Percentiles rank a stretch among this genome's conserved stretches.
Evolutionary conservation across 1,139 yeast species (phyloP).

Genomic region (Diutina rugosa): DNA sequence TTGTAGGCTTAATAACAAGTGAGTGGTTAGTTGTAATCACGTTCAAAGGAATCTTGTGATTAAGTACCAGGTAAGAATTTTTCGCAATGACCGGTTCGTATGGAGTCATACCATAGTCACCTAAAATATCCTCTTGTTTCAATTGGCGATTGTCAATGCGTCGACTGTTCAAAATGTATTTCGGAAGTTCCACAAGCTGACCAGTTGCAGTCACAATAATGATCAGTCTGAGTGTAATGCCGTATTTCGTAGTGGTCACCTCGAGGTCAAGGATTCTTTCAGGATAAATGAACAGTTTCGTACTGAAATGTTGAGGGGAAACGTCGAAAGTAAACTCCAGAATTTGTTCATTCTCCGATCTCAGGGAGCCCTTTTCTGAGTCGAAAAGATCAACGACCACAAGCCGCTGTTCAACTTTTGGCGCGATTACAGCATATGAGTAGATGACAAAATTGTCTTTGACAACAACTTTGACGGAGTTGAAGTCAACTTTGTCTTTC

Average conservation of each 20-base stretch:
- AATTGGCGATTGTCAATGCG: slow-evolving; percentile 44
- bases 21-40: slow-evolving; percentile 7
- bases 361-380: slow-evolving; percentile 21
- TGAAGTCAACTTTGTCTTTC: slow-evolving; percentile 11
- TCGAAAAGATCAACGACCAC: slow-evolving; percentile 73
- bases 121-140: slow-evolving; percentile 36
- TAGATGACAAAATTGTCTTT: slow-evolving; percentile 84
- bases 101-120: slow-evolving; percentile 48
- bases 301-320: slow-evolving; percentile 14
- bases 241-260: slow-evolving; percentile 54
- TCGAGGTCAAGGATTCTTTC: slow-evolving; percentile 37
- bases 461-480: slow-evolving; percentile 38
- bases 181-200: slow-evolving; percentile 61
- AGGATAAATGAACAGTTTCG: slow-evolving; percentile 53
- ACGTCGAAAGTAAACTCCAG: slow-evolving; percentile 11
- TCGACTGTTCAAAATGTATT: slow-evolving; percentile 47
- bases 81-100: slow-evolving; percentile 53
- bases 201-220: slow-evolving; percentile 48
- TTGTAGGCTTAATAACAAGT: slow-evolving; percentile 48
- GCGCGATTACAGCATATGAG: slow-evolving; percentile 42
- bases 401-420: slow-evolving; percentile 44
- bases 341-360: background rate
- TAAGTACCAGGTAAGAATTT: slow-evolving; percentile 28
- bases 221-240: slow-evolving; percentile 63
- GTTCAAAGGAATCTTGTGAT: slow-evolving; percentile 24